Evolutionary conservation across 2,329 filamentous ascomycete species (phyloP).

Genomic region (Fusarium sp.): DNA sequence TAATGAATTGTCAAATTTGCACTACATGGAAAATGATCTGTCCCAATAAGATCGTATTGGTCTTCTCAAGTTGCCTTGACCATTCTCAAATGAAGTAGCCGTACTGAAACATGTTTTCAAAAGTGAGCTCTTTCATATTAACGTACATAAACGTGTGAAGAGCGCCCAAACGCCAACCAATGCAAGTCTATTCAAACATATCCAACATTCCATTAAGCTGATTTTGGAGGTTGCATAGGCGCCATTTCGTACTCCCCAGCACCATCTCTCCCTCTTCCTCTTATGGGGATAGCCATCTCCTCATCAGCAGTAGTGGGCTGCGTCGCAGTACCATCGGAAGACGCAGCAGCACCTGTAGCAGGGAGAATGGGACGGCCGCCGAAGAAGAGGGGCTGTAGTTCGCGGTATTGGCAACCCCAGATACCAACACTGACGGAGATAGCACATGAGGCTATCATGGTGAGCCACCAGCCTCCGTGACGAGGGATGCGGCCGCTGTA

Average conservation of each 20-base stretch:
- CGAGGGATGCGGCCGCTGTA: conserved; percentile 82
- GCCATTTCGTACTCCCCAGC: conserved; percentile 76
- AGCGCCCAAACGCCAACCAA: conserved; percentile 51
- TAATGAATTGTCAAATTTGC: background rate
- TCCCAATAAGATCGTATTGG: background rate
- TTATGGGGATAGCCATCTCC: conserved; percentile 64
- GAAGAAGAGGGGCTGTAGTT: conserved; percentile 89
- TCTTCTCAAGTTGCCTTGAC: background rate
- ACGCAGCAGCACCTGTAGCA: conserved; percentile 31
- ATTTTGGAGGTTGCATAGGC: conserved; percentile 49
- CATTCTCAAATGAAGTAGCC: background rate
- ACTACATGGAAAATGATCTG: background rate
- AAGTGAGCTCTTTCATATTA: conserved; percentile 6
- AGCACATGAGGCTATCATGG: conserved; percentile 62
- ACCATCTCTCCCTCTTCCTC: conserved; percentile 66
- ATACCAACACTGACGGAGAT: conserved; percentile 74
- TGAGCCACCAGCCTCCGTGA: conserved; percentile 87
- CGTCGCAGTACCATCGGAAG: conserved; percentile 26
- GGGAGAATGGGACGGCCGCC: conserved; percentile 67
- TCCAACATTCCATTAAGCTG: conserved; percentile 18
- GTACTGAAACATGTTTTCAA: background rate
- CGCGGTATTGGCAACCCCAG: conserved; percentile 92
- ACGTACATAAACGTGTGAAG: conserved; percentile 22
- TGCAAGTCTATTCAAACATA: conserved; percentile 50
- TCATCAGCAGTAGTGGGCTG: conserved; percentile 54